Conservation (phyloP, 345 rosid species). For the Murraya paniculata region DNA sequence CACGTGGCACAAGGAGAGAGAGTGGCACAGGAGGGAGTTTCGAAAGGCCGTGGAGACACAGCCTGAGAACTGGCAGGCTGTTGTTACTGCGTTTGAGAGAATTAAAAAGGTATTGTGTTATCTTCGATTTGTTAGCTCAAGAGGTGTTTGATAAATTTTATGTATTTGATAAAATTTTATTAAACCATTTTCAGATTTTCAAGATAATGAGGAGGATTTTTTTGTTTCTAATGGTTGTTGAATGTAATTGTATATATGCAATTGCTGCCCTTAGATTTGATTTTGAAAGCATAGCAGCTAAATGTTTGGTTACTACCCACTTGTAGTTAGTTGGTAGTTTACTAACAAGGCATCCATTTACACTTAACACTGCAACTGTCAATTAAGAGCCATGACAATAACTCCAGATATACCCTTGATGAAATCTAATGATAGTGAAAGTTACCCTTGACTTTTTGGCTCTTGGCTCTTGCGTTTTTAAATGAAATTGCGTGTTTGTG, state of each 20-base stretch:
- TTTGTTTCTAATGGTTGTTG: background rate
- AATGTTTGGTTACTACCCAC: too few relatives aligned
- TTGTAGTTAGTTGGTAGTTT: background rate
- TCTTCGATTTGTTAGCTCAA: background rate
- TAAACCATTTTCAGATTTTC: background rate
- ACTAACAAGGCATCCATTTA: background rate
- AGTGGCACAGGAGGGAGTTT: slow-evolving; percentile 46
- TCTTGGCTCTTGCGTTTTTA: background rate
- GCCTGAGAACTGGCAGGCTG: slow-evolving; percentile 94
- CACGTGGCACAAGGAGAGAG: slow-evolving; percentile 87
- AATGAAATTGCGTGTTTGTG: background rate
- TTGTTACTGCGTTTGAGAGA: slow-evolving; percentile 73
- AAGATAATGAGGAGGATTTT: background rate
- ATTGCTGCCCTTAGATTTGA: background rate
- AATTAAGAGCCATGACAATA: too few relatives aligned
- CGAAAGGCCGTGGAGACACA: slow-evolving; percentile 59
- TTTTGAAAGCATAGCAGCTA: background rate
- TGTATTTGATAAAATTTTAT: too few relatives aligned
- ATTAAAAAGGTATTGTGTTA: slow-evolving; percentile 58
- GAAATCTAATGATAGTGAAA: background rate
- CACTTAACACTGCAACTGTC: background rate
- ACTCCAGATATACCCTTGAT: too few relatives aligned
- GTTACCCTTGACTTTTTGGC: background rate
- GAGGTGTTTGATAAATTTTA: background rate
- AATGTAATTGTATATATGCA: background rate